Evolutionary conservation across 2,329 filamentous ascomycete genomes (phyloP).

Genomic region (Gaeumannomyces tritici): DNA sequence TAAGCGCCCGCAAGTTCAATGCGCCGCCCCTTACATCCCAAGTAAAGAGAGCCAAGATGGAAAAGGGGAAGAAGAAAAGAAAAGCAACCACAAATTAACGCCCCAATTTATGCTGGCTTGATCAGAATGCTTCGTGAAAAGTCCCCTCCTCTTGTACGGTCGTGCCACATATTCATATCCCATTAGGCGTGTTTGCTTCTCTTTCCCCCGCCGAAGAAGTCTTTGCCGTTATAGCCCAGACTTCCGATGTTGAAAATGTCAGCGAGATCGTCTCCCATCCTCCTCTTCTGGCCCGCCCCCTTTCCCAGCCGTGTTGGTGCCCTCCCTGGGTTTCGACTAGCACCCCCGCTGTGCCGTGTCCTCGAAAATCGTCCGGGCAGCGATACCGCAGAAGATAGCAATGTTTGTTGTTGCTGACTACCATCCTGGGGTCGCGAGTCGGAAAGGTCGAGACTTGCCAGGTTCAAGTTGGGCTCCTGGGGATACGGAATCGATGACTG

Average conservation of each 20-base stretch:
- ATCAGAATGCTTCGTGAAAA: background rate
- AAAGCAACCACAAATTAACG: background rate
- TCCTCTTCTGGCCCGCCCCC: constrained; percentile 62
- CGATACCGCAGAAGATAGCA: constrained; percentile 5
- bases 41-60: background rate
- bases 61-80: background rate
- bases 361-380: constrained; percentile 6
- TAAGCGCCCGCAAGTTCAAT: background rate
- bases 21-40: constrained; percentile 4
- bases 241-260: constrained; percentile 68
- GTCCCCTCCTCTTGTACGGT: background rate
- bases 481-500: constrained; percentile 54
- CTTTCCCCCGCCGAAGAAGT: constrained; percentile 42
- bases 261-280: constrained; percentile 52
- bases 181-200: constrained; percentile 35
- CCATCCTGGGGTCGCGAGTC: constrained; percentile 35
- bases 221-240: constrained; percentile 45
- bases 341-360: constrained; percentile 11
- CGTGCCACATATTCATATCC: constrained; percentile 1
- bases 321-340: constrained; percentile 15
- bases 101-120: constrained; percentile 1
- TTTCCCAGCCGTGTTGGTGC: constrained; percentile 39
- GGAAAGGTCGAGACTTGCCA: constrained; percentile 51
- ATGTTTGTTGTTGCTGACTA: constrained; percentile 13
- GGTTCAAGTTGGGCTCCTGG: constrained; percentile 46